Evolutionary conservation across 1,284 basidiomycete species (phyloP).

Genomic region (Austroboletus novae-zelandiae): DNA sequence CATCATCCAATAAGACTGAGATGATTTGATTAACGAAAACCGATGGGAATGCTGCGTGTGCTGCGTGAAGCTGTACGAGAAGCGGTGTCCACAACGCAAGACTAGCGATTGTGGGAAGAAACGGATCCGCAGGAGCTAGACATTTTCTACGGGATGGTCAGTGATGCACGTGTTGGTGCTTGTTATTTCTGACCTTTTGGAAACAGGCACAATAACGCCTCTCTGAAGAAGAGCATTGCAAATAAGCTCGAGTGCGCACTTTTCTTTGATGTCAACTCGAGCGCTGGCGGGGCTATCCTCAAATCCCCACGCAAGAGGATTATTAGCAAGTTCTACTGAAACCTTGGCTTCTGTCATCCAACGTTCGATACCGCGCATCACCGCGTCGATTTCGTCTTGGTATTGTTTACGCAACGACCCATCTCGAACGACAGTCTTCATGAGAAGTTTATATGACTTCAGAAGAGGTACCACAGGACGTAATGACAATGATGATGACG

Average conservation of each 20-base stretch:
- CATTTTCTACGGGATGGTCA: constrained; percentile 53
- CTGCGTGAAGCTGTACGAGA: constrained; percentile 55
- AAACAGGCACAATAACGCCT: constrained; percentile 73
- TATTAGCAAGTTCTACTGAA: constrained; percentile 46
- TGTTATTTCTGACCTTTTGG: constrained; percentile 61
- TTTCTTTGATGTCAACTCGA: constrained; percentile 45
- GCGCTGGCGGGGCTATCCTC: constrained; percentile 32
- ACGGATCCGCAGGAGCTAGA: constrained; percentile 41
- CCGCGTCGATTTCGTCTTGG: constrained; percentile 46
- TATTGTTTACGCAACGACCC: constrained; percentile 54
- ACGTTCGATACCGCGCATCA: constrained; percentile 59
- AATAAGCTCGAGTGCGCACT: constrained; percentile 70
- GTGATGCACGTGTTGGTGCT: constrained; percentile 1
- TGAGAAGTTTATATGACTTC: constrained; percentile 64
- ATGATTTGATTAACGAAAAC: constrained; percentile 54
- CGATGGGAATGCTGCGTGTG: constrained; percentile 54
- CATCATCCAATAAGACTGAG: constrained; percentile 37
- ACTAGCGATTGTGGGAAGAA: constrained; percentile 51
- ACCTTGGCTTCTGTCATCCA: constrained; percentile 76
- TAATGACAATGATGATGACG: constrained; percentile 33
- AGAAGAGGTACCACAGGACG: constrained; percentile 59
- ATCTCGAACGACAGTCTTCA: constrained; percentile 62
- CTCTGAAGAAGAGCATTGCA: constrained; percentile 60
- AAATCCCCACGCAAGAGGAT: constrained; percentile 47
- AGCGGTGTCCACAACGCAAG: constrained; percentile 73